phyloP scores from a whole-genome alignment of 192 early-diverging fungal genomes.

The Umbelopsis sp. region DNA sequence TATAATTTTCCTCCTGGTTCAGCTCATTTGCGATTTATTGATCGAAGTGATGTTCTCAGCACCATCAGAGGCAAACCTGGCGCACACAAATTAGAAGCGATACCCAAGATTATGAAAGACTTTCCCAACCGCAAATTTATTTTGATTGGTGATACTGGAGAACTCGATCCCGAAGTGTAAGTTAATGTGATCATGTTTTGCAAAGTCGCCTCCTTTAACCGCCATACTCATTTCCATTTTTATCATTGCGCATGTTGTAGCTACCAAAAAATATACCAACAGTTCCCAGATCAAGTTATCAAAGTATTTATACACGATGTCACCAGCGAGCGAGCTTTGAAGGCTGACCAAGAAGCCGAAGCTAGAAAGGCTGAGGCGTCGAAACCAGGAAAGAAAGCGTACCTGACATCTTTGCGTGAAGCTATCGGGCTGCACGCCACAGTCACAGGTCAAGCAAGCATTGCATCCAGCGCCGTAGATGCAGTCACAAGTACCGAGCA shows the following conservation, averaged over 20 bases:
- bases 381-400: neutral
- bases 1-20: slow-evolving; percentile 82
- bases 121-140: slow-evolving; percentile 87
- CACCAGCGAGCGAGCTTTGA: slow-evolving; percentile 31
- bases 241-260: slow-evolving; percentile 17
- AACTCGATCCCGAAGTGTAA: slow-evolving; percentile 87
- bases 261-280: slow-evolving; percentile 31
- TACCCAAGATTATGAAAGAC: slow-evolving; percentile 45
- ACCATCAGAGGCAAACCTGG: slow-evolving; percentile 32
- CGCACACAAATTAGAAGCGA: slow-evolving; percentile 32
- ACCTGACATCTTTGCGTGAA: slow-evolving; percentile 18
- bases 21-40: slow-evolving; percentile 53
- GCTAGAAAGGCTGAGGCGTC: neutral
- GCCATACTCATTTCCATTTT: neutral
- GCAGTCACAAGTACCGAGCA: slow-evolving; percentile 31
- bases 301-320: slow-evolving; percentile 48
- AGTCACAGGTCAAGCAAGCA: neutral
- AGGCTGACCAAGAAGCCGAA: slow-evolving; percentile 25
- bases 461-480: slow-evolving; percentile 29
- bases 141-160: slow-evolving; percentile 89
- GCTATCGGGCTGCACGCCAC: slow-evolving; percentile 26
- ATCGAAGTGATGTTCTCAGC: slow-evolving; percentile 1
- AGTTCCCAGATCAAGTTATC: slow-evolving; percentile 39
- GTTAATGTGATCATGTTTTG: neutral
- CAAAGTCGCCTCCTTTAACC: neutral